Evolutionary conservation across 176 grass and related monocot genomes (phyloP).

Genomic region (Aegilops sharonensis): DNA sequence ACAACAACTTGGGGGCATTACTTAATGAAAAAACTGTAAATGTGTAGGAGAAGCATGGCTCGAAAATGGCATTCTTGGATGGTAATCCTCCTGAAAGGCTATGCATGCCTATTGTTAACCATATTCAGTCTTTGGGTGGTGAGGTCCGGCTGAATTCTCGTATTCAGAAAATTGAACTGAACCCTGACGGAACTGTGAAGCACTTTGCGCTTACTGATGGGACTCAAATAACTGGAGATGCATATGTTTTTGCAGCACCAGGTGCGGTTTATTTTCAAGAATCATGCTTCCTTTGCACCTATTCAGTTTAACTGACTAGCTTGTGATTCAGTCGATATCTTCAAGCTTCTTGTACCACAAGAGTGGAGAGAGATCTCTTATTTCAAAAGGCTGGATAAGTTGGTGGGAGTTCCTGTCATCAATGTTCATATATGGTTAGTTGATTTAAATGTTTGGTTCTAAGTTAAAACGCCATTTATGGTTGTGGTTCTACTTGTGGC

Average conservation of each 20-base stretch:
- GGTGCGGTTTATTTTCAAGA: slow-evolving; percentile 43
- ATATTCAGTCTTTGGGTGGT: slow-evolving; percentile 83
- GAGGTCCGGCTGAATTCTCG: slow-evolving; percentile 90
- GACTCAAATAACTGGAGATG: slow-evolving; percentile 79
- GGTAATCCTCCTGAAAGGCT: slow-evolving; percentile 95
- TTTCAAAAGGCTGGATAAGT: slow-evolving; percentile 89
- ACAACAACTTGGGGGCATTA: not conserved
- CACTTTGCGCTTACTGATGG: slow-evolving; percentile 75
- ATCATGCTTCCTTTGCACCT: slow-evolving; percentile 28
- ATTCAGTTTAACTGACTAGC: slow-evolving; percentile 37
- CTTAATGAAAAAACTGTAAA: slow-evolving; percentile 17
- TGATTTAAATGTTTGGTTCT: slow-evolving; percentile 29
- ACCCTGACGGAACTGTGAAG: slow-evolving; percentile 87
- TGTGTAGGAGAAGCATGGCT: slow-evolving; percentile 91
- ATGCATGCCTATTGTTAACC: slow-evolving; percentile 91
- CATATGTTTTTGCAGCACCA: slow-evolving; percentile 89
- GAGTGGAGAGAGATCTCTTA: slow-evolving; percentile 90
- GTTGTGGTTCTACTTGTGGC: slow-evolving; percentile 18
- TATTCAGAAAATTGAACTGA: slow-evolving; percentile 82
- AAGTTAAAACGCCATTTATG: slow-evolving; percentile 10
- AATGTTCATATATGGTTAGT: slow-evolving; percentile 99
- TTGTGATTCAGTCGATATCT: slow-evolving; percentile 85
- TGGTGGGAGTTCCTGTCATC: slow-evolving; percentile 97
- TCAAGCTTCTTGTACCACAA: slow-evolving; percentile 96
- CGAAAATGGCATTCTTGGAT: slow-evolving; percentile 98